Evolutionary conservation across 148 eudicot genomes (phyloP).

Genomic region (Amaranthus cruentus): DNA sequence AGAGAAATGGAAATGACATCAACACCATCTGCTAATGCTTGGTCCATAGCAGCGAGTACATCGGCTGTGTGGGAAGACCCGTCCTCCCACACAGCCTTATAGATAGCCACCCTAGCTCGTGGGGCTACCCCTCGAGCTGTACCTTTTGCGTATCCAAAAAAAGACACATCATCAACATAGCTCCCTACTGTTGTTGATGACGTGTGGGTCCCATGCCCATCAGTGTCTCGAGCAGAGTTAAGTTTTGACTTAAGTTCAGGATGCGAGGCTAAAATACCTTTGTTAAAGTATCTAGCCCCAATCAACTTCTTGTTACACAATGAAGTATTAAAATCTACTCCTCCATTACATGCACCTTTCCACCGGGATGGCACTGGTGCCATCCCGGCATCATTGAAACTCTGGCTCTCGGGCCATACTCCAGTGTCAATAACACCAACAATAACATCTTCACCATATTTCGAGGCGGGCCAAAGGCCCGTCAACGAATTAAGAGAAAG

Average conservation of each 20-base stretch:
- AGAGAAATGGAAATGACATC: conserved; percentile 58
- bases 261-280: conserved; percentile 38
- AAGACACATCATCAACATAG: conserved; percentile 45
- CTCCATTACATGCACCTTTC: conserved; percentile 56
- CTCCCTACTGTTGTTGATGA: conserved; percentile 58
- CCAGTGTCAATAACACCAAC: conserved; percentile 63
- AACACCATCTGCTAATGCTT: conserved; percentile 58
- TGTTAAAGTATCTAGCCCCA: conserved; percentile 55
- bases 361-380: conserved; percentile 34
- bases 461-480: conserved; percentile 60
- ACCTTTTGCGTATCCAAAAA: conserved; percentile 61
- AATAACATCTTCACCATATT: conserved; percentile 45
- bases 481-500: conserved; percentile 35
- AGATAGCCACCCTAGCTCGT: conserved; percentile 55
- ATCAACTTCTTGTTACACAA: conserved; percentile 52
- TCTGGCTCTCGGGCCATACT: conserved; percentile 63
- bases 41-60: conserved; percentile 54
- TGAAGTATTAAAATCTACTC: conserved; percentile 37
- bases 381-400: conserved; percentile 52
- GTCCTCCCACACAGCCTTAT: conserved; percentile 60
- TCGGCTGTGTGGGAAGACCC: conserved; percentile 35
- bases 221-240: conserved; percentile 54
- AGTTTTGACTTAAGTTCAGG: conserved; percentile 29
- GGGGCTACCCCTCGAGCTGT: conserved; percentile 66
- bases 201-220: conserved; percentile 77